phyloP scores from a whole-genome alignment of 106 monocot genomes.

The Phalaenopsis aphrodite region DNA sequence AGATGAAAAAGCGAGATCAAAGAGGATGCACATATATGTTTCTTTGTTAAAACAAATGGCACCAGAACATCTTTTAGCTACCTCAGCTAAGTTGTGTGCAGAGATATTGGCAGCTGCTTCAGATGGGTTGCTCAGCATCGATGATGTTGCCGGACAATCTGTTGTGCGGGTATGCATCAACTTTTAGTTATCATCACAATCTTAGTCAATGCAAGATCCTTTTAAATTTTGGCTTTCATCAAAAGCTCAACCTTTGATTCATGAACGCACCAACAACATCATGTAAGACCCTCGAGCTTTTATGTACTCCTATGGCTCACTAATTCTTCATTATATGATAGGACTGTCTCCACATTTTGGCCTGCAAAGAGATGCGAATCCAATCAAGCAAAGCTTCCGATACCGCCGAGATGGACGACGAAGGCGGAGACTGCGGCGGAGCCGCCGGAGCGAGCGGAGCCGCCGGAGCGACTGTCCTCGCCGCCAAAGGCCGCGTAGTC shows the following conservation, averaged over 20 bases:
- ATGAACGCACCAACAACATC: too few relatives aligned
- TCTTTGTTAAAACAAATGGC: constrained; percentile 98
- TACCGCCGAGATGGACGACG: constrained; percentile 60
- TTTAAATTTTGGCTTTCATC: too few relatives aligned
- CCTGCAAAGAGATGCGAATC: constrained; percentile 92
- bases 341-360: constrained; percentile 74
- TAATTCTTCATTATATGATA: constrained; percentile 13
- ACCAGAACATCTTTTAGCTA: constrained; percentile 94
- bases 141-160: constrained; percentile 64
- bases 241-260: too few relatives aligned
- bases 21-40: constrained; percentile 90
- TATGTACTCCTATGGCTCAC: background rate
- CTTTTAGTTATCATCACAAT: background rate
- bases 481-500: constrained; percentile 68
- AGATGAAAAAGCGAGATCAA: constrained; percentile 59
- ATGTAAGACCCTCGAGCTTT: too few relatives aligned
- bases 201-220: too few relatives aligned
- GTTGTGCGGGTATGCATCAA: constrained; percentile 60
- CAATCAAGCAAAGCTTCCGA: constrained; percentile 36
- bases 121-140: constrained; percentile 84
- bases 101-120: constrained; percentile 92
- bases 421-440: constrained; percentile 29
- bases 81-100: constrained; percentile 93
- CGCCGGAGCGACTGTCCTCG: constrained; percentile 13
- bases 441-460: constrained; percentile 1